Conservation (phyloP, 371 early-diverging fungal genomes). For the Fennellomyces sp. region DNA sequence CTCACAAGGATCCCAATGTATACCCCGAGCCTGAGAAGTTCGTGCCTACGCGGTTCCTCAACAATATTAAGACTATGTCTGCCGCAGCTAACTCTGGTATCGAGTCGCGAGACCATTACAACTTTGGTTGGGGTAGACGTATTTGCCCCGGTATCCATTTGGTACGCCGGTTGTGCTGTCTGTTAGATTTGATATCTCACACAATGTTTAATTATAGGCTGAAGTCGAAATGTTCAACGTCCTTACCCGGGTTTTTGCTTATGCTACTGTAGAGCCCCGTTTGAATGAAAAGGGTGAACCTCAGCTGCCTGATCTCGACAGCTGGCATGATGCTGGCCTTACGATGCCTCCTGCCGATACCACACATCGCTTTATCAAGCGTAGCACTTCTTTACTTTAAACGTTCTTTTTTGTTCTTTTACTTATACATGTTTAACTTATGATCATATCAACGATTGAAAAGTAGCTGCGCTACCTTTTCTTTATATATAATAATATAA, state of each 20-base stretch:
- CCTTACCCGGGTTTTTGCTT: constrained; percentile 13
- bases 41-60: constrained; percentile 27
- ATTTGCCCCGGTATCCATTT: constrained; percentile 21
- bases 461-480: too few species aligned
- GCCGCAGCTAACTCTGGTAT: constrained; percentile 13
- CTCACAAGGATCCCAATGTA: constrained; percentile 15
- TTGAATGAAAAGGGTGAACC: constrained; percentile 11
- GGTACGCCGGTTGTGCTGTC: not conserved
- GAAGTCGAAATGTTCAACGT: constrained; percentile 15
- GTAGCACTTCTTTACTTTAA: not conserved
- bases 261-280: constrained; percentile 6
- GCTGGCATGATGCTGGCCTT: not conserved
- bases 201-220: constrained; percentile 2
- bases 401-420: not conserved
- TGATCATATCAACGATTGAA: too few species aligned
- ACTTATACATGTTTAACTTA: too few species aligned
- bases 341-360: not conserved
- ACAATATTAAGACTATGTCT: constrained; percentile 14
- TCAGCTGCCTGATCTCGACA: not conserved
- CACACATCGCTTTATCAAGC: not conserved
- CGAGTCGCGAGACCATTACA: constrained; percentile 18
- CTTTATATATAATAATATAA: too few species aligned
- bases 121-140: constrained; percentile 22
- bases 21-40: constrained; percentile 19
- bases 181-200: not conserved